Conservation (phyloP, 345 rosid genomes). For the Draba incana region DNA sequence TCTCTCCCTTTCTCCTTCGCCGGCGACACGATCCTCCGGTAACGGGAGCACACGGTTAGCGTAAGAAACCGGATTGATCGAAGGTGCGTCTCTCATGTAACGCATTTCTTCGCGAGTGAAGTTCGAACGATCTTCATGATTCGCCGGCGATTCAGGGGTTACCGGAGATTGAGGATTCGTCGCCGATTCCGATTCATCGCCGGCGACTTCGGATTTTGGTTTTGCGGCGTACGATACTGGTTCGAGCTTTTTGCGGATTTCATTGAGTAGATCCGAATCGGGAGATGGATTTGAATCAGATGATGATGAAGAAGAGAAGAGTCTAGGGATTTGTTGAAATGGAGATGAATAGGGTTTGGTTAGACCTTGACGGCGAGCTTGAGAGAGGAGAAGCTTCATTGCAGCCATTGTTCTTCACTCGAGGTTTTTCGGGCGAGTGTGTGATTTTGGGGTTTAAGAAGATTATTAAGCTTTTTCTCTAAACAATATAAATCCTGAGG, state of each 20-base stretch:
- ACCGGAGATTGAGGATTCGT: background rate
- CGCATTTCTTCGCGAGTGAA: slow-evolving; percentile 84
- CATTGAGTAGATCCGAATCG: slow-evolving; percentile 17
- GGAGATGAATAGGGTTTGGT: slow-evolving; percentile 42
- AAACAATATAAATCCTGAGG: slow-evolving; percentile 8
- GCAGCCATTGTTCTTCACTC: slow-evolving; percentile 47
- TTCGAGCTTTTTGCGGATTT: slow-evolving; percentile 43
- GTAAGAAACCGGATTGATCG: slow-evolving; percentile 70
- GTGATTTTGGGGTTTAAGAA: slow-evolving; percentile 30
- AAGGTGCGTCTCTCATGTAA: slow-evolving; percentile 62
- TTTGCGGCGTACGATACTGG: slow-evolving; percentile 68
- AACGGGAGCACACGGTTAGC: slow-evolving; percentile 79
- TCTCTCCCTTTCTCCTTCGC: slow-evolving; percentile 32
- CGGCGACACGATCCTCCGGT: slow-evolving; percentile 63
- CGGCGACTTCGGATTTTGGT: slow-evolving; percentile 40
- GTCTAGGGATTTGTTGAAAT: slow-evolving; percentile 40
- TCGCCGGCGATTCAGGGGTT: slow-evolving; percentile 2
- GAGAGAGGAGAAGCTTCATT: slow-evolving; percentile 59
- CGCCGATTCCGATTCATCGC: slow-evolving; percentile 24
- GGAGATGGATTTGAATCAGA: slow-evolving; percentile 27
- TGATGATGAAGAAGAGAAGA: slow-evolving; percentile 46
- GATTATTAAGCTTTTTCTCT: background rate
- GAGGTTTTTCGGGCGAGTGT: slow-evolving; percentile 32
- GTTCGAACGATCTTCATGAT: slow-evolving; percentile 29
- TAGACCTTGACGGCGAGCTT: slow-evolving; percentile 54